A percentile compares a stretch with the other conserved stretches of the same genome.
These are phyloP conservation scores for Globisporangium camurandrum DNA, from an alignment of 352 stramenopile genomes.

Conservation along the genomic window DNA sequence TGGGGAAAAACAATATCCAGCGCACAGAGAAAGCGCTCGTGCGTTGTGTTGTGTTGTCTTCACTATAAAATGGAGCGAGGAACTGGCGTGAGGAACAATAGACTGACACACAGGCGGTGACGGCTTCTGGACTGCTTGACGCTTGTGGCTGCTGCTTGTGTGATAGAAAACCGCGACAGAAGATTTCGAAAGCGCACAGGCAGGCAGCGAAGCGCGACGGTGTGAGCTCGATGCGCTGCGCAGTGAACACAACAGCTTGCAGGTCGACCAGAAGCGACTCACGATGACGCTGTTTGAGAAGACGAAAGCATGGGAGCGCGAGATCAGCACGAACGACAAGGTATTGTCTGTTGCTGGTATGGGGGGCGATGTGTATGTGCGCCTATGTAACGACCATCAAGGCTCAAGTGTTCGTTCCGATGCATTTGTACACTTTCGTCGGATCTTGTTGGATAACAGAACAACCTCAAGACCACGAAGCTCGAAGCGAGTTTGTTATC, in stretches of 20 bases:
- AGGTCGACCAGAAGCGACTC: constrained; percentile 45
- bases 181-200: constrained; percentile 37
- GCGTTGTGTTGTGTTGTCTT: constrained; percentile 4
- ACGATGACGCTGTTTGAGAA: constrained; percentile 64
- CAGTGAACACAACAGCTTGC: constrained; percentile 24
- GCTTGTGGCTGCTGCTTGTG: no score
- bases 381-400: neutral
- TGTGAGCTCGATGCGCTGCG: constrained; percentile 28
- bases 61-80: neutral
- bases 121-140: neutral
- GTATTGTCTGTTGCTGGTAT: no score
- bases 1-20: constrained; percentile 40
- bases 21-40: constrained; percentile 45
- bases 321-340: constrained; percentile 43
- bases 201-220: constrained; percentile 20
- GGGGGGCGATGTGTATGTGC: neutral
- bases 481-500: constrained; percentile 30
- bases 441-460: no score
- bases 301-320: constrained; percentile 63
- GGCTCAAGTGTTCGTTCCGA: neutral
- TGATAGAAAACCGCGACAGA: constrained; percentile 51
- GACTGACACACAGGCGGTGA: neutral
- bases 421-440: no score
- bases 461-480: constrained; percentile 33
- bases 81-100: no score